phyloP scores from a whole-genome alignment of 495 filamentous ascomycete genomes.

The Haplographium delicatum region DNA sequence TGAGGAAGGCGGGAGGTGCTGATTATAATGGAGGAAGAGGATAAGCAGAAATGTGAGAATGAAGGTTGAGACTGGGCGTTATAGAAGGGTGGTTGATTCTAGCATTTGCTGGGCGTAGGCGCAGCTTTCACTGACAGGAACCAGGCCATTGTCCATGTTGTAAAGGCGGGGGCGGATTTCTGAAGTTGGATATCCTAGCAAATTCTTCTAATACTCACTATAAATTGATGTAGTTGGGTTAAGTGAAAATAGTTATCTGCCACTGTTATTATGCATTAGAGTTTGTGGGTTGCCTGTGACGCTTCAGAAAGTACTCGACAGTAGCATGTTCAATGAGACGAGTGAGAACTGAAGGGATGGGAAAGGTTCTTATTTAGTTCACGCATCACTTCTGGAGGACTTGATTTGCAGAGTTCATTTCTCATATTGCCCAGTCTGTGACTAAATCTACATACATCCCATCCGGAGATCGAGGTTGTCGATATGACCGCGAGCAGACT shows the following conservation, averaged over 20 bases:
- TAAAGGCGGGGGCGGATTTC: too few species aligned
- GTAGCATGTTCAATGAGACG: too few species aligned
- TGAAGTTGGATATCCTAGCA: too few species aligned
- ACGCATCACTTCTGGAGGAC: too few species aligned
- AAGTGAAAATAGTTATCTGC: too few species aligned
- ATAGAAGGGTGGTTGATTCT: background rate
- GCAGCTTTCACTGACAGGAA: background rate
- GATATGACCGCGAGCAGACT: conserved; percentile 12
- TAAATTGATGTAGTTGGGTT: too few species aligned
- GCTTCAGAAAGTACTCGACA: too few species aligned
- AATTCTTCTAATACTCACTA: too few species aligned
- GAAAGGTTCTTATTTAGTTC: too few species aligned
- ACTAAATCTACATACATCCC: conserved; percentile 22
- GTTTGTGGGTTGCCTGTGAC: too few species aligned
- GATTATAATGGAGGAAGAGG: conserved; percentile 56
- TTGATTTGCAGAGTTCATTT: conserved; percentile 9
- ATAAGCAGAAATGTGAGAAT: conserved; percentile 24
- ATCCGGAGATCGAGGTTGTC: conserved; percentile 15
- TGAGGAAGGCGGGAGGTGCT: conserved; percentile 52
- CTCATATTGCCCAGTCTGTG: conserved; percentile 20
- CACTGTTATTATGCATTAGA: too few species aligned
- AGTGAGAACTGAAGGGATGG: too few species aligned
- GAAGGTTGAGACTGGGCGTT: background rate
- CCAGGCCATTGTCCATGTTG: background rate
- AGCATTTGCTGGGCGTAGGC: conserved; percentile 12